Evolutionary conservation across 495 filamentous ascomycete genomes (phyloP).

Genomic region (Lophium mytilinum): DNA sequence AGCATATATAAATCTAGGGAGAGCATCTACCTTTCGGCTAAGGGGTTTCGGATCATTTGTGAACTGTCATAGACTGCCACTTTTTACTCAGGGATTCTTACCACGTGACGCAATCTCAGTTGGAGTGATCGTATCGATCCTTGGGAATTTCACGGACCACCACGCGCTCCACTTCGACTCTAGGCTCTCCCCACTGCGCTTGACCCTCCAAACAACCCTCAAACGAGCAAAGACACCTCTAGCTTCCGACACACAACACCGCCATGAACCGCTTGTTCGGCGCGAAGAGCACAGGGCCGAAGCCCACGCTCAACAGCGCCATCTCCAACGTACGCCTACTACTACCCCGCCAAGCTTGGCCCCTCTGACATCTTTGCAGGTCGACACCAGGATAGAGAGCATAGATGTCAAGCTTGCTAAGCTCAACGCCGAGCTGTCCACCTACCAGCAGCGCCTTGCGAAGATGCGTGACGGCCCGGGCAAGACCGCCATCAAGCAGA

Average conservation of each 20-base stretch:
- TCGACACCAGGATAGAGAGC: conserved; percentile 75
- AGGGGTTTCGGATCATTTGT: too few species aligned
- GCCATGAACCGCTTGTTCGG: conserved; percentile 96
- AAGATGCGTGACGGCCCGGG: conserved; percentile 97
- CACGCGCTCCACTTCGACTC: too few species aligned
- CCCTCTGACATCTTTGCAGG: conserved; percentile 36
- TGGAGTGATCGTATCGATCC: too few species aligned
- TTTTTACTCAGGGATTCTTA: too few species aligned
- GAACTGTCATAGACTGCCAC: too few species aligned
- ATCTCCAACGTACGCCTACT: conserved; percentile 61
- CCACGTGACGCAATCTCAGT: too few species aligned
- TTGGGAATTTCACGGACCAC: background rate
- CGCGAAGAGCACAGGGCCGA: conserved; percentile 76
- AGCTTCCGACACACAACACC: background rate
- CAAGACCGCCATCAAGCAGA: conserved; percentile 85
- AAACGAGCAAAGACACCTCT: background rate
- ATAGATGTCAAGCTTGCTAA: conserved; percentile 93
- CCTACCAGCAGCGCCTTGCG: conserved; percentile 77
- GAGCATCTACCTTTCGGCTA: too few species aligned
- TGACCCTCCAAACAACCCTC: background rate
- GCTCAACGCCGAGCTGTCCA: conserved; percentile 81
- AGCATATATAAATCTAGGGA: too few species aligned
- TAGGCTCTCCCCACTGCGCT: too few species aligned
- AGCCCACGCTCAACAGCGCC: conserved; percentile 79
- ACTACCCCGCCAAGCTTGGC: conserved; percentile 10